Conservation (phyloP, 1,139 yeast genomes). For the Kazachstania sp. region DNA sequence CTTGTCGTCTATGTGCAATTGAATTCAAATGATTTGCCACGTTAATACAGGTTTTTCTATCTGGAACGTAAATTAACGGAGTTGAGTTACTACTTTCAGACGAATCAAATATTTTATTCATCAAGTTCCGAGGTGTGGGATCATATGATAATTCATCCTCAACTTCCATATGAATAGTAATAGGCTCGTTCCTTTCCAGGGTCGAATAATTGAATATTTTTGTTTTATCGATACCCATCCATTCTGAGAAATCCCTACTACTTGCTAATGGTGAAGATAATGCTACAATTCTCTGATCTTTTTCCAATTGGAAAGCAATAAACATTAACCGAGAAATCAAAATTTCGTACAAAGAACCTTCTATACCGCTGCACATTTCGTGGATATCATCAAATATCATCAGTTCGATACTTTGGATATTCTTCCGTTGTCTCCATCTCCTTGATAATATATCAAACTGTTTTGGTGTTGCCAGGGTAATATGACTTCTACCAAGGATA, state of each 20-base stretch:
- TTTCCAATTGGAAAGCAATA: conserved; percentile 54
- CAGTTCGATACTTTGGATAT: conserved; percentile 58
- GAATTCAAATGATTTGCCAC: conserved; percentile 41
- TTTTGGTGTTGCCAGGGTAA: conserved; percentile 69
- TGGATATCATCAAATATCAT: conserved; percentile 76
- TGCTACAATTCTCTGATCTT: conserved; percentile 51
- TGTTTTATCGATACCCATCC: conserved; percentile 63
- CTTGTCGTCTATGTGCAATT: conserved; percentile 32
- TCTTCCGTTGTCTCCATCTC: conserved; percentile 73
- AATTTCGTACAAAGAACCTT: conserved; percentile 61
- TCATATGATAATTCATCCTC: conserved; percentile 41
- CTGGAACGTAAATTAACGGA: conserved; percentile 46
- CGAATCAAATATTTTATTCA: conserved; percentile 40
- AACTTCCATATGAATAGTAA: conserved; percentile 53
- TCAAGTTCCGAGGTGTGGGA: conserved; percentile 44
- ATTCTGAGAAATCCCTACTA: conserved; percentile 71
- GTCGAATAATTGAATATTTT: conserved; percentile 66
- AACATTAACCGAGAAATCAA: conserved; percentile 63
- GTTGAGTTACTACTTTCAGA: conserved; percentile 1
- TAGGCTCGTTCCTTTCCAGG: conserved; percentile 44
- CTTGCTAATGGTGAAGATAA: conserved; percentile 63
- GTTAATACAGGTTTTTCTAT: conserved; percentile 48
- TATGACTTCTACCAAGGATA: conserved; percentile 48
- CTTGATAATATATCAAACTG: conserved; percentile 68
- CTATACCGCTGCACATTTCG: conserved; percentile 45